Evolutionary conservation across 2,329 filamentous ascomycete species (phyloP).

Genomic region (Lecanicillium sp.): DNA sequence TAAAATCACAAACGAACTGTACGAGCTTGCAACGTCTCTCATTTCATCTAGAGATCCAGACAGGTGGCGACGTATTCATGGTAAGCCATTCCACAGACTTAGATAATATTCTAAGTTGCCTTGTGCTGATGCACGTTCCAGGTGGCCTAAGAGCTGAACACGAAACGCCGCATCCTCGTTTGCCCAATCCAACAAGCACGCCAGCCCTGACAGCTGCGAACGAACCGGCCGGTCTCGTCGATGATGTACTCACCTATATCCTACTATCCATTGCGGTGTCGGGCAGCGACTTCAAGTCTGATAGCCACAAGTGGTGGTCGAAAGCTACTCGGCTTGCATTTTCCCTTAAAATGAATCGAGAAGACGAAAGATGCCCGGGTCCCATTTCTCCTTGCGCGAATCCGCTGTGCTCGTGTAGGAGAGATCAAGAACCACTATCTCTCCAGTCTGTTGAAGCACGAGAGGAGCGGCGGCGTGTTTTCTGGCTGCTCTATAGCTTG

Average conservation of each 20-base stretch:
- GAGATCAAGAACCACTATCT: slow-evolving; percentile 17
- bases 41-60: slow-evolving; percentile 28
- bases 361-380: slow-evolving; percentile 26
- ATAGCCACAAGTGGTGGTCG: slow-evolving; percentile 39
- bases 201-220: slow-evolving; percentile 24
- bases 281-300: slow-evolving; percentile 39
- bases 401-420: slow-evolving; percentile 22
- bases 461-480: slow-evolving; percentile 38
- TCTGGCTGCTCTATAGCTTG: slow-evolving; percentile 39
- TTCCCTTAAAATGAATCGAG: slow-evolving; percentile 28
- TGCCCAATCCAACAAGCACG: slow-evolving; percentile 14
- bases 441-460: slow-evolving; percentile 29
- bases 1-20: slow-evolving; percentile 29
- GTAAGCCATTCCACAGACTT: slow-evolving; percentile 16
- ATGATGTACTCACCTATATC: slow-evolving; percentile 37
- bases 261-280: slow-evolving; percentile 38
- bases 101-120: too few species aligned
- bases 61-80: slow-evolving; percentile 27
- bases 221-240: slow-evolving; percentile 26
- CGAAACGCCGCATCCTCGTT: slow-evolving; percentile 19
- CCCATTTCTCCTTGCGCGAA: slow-evolving; percentile 21
- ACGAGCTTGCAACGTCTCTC: slow-evolving; percentile 25
- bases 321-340: slow-evolving; percentile 31
- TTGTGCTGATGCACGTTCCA: slow-evolving; percentile 9
- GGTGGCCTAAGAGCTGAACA: slow-evolving; percentile 25